Conservation (phyloP, 73 alveolate genomes). For the Blepharisma stoltei region DNA sequence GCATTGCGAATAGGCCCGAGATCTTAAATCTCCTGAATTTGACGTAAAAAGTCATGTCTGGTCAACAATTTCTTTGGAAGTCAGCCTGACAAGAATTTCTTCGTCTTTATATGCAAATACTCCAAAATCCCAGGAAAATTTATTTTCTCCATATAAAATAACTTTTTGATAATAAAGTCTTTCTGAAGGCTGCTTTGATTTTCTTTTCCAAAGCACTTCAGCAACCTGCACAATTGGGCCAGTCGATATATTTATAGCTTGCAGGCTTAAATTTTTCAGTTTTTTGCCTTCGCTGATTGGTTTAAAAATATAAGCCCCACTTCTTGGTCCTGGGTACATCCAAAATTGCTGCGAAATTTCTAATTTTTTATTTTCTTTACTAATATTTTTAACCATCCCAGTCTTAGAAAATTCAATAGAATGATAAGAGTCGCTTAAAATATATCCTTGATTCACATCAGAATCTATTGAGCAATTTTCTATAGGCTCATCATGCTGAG, state of each 20-base stretch:
- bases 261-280: neutral
- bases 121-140: too few species aligned
- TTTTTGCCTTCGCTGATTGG: neutral
- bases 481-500: neutral
- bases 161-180: neutral
- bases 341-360: neutral
- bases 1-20: neutral
- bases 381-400: neutral
- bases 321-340: neutral
- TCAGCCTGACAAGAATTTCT: too few species aligned
- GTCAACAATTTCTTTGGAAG: too few species aligned
- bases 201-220: neutral
- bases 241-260: neutral
- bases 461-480: neutral
- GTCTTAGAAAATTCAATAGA: neutral
- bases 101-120: too few species aligned
- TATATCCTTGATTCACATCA: neutral
- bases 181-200: neutral
- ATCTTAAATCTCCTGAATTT: neutral
- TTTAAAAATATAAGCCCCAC: neutral
- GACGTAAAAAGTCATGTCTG: neutral
- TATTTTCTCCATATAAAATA: too few species aligned
- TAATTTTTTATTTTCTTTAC: too few species aligned
- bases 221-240: constrained; percentile 10
- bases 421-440: neutral